Evolutionary conservation across 1,284 basidiomycete genomes (phyloP).

Genomic region (Cutaneotrichosporon mucoides): DNA sequence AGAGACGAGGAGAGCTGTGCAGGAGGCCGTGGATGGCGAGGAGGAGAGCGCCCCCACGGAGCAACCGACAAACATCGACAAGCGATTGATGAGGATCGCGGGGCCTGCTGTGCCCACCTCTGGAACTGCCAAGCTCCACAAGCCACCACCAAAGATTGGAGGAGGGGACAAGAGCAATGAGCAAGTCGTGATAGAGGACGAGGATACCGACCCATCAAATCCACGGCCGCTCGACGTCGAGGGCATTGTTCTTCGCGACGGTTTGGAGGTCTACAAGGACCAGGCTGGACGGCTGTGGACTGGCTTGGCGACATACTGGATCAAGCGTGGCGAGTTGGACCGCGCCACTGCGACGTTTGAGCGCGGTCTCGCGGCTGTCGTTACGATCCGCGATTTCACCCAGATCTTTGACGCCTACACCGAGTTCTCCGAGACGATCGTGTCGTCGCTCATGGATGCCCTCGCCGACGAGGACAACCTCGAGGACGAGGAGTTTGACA

Average conservation of each 20-base stretch:
- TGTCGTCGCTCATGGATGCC: constrained; percentile 86
- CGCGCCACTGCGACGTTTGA: constrained; percentile 84
- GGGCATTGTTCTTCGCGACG: constrained; percentile 75
- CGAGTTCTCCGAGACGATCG: constrained; percentile 87
- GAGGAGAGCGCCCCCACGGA: constrained; percentile 11
- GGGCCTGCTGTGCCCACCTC: constrained; percentile 63
- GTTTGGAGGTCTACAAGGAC: constrained; percentile 84
- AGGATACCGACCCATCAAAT: constrained; percentile 76
- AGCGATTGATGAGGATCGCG: constrained; percentile 51
- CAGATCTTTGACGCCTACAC: constrained; percentile 97
- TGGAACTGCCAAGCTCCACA: constrained; percentile 23
- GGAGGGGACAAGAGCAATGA: constrained; percentile 49
- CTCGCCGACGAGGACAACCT: constrained; percentile 56
- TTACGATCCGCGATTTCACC: constrained; percentile 96
- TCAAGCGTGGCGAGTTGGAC: constrained; percentile 93
- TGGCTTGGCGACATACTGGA: constrained; percentile 96
- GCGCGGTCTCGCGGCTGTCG: constrained; percentile 71
- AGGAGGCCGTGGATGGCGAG: constrained; percentile 52
- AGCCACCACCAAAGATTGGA: constrained; percentile 21
- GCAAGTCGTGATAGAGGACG: constrained; percentile 60
- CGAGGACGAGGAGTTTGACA: constrained; percentile 70
- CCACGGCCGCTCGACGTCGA: constrained; percentile 79
- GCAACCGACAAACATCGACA: constrained; percentile 29
- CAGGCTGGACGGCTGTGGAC: constrained; percentile 96
- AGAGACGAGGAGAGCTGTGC: constrained; percentile 49